These are phyloP conservation scores for Diaporthe sp. DNA, from an alignment of 2,329 filamentous ascomycete species.

Conservation along the genomic window DNA sequence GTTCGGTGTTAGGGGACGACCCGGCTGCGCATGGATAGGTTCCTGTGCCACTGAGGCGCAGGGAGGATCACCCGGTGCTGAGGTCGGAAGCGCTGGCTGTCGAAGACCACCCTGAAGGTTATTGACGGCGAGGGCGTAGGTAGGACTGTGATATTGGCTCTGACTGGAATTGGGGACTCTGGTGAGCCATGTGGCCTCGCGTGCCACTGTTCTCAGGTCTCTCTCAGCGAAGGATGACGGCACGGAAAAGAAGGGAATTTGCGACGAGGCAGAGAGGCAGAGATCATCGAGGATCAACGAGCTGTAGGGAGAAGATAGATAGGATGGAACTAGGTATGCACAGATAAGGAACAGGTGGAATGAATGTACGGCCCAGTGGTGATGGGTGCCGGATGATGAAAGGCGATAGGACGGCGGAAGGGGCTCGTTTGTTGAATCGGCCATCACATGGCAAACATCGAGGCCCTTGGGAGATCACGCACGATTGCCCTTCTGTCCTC, in stretches of 20 bases:
- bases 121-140: not conserved
- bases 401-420: not conserved
- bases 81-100: not conserved
- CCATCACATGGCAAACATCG: constrained; percentile 33
- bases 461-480: not conserved
- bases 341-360: constrained; percentile 5
- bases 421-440: not conserved
- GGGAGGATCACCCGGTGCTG: not conserved
- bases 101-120: not conserved
- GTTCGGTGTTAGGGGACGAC: not conserved
- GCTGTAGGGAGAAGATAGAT: not conserved
- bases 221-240: not conserved
- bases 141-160: not conserved
- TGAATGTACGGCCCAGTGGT: constrained; percentile 1
- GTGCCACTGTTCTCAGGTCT: constrained; percentile 27
- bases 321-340: constrained; percentile 15
- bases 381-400: not conserved
- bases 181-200: constrained; percentile 34
- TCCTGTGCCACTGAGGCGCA: not conserved
- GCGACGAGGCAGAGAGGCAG: not conserved
- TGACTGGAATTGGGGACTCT: constrained; percentile 20
- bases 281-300: not conserved
- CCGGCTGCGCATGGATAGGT: not conserved
- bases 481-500: constrained; percentile 36
- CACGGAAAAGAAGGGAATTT: not conserved